Base-by-base conservation (phyloP, 768 basidiomycete genomes). In the Hericium rajendrae region DNA sequence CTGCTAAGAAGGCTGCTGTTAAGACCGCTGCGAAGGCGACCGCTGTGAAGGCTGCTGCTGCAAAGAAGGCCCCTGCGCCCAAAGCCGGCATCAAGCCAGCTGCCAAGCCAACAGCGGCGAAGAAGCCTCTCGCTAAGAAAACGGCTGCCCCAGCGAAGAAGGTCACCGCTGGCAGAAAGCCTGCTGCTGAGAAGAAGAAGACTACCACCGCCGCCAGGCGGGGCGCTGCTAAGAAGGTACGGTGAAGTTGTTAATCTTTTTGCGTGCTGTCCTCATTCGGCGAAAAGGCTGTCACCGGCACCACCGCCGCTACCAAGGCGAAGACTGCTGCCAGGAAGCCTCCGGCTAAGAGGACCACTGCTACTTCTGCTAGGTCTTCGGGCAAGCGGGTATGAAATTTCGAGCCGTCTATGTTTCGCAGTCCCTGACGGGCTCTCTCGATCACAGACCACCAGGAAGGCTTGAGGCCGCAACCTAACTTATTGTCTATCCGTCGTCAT, bases 181-280 rank as follows among this genome's bases (percentile, higher is more conserved):
- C 38, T 1, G 40, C 60, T 20, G 28, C 62, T 15, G 58, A 59
- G 38, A 58, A 61, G 24, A 67, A 60, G 24, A 67, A 60, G 53
- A 24, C 56, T 10, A 57, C 63, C 28, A 28, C 65, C 6, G 54
- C 62, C 13, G 48, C 57, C 53, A 62, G 78, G 67, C 74, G 81
- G 38, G 81, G 76, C 37, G 49, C 75, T 1, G 81, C 78, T 9
- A 88, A 88, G 77, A 88, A 86, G 81, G 83, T 83, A 48, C 39
- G 6, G 32, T 62, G 59, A 0, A 20, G 16, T 39, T 37, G 12
- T 22, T n/a, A 5, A 26, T 57, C 37, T 20, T 38, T 51, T 53
- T 51, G 15, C n/a, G 9, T 53, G 24, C 51, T 54, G 16, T n/a
- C 26, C 46, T 62, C 20, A 46, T 32, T 62, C 8, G n/a, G 54